phyloP scores from a whole-genome alignment of 2,329 filamentous ascomycete species.

The Colletotrichum lentis region DNA sequence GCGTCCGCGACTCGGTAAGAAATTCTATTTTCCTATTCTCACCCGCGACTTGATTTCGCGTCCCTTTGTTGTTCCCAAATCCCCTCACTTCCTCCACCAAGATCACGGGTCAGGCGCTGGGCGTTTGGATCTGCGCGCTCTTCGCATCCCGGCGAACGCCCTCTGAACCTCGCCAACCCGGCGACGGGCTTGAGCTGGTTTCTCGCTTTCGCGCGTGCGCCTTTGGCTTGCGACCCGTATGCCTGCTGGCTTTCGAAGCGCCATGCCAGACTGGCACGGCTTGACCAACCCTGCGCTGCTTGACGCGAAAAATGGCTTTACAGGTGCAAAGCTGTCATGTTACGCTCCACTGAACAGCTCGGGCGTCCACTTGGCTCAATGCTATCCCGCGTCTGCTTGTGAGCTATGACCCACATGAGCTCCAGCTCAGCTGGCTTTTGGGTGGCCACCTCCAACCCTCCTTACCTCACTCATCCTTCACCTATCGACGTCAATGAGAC shows the following conservation, averaged over 20 bases:
- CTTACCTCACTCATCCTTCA: background rate
- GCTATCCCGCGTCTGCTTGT: constrained; percentile 40
- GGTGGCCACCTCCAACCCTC: background rate
- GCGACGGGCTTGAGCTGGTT: background rate
- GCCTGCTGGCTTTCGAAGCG: background rate
- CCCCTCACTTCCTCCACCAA: background rate
- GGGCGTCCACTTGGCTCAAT: constrained; percentile 17
- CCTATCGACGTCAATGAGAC: constrained; percentile 18
- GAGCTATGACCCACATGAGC: constrained; percentile 27
- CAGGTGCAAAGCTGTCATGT: background rate
- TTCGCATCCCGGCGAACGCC: constrained; percentile 27
- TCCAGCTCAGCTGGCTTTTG: background rate
- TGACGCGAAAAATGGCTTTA: background rate
- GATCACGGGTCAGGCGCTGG: background rate
- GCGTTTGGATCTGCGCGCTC: constrained; percentile 22
- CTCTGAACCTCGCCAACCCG: background rate
- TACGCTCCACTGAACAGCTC: background rate
- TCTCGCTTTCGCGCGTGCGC: background rate
- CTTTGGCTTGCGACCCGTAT: background rate
- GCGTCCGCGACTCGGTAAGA: constrained; percentile 83
- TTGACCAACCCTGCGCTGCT: constrained; percentile 5
- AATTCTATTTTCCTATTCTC: constrained; percentile 9
- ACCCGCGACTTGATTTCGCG: background rate
- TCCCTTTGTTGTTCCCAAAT: background rate
- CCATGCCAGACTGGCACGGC: background rate